Base-by-base conservation (phyloP, 2,329 filamentous ascomycete species). In the Fusarium buharicum region DNA sequence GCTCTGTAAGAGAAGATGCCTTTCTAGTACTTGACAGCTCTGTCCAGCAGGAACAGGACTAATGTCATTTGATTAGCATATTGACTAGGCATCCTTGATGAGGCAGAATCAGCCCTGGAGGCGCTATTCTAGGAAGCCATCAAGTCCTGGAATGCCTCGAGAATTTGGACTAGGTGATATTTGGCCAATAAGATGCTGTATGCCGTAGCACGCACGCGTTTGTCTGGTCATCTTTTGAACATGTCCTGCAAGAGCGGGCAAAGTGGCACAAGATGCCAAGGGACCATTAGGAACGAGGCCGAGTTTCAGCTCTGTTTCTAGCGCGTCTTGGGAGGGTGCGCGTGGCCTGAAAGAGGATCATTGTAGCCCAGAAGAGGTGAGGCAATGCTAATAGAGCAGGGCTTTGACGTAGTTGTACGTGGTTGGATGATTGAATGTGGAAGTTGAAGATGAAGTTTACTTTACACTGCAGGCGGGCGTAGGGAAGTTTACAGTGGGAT, bases 151-250 rank as follows among this genome's bases (percentile, higher is more conserved):
- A 65, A 59, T 62, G 64, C 60, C 64, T 65, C 44, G 41, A 22
- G 30, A 37, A 37, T 36, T 18, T 24, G 38, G 10, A 31, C 38
- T 16, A 31, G 31, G 37, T 24, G 31, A 37, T 13, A 22, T 38
- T 24, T 16, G 18, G 10, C 69, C 69, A 71, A 71, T 70, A 41
- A 49, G 36, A 51, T 30, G 31, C 6, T 13, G 22, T 20, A 47
- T 56, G 11, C 44, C 12, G 50, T 67, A 55, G 64, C 68, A 70
- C 68, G 68, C 66, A 54, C 59, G 43, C 58, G 63, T 60, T 49
- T 57, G 53, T 47, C 58, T 64, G 52, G 46, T 46, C 50, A 56
- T 62, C 39, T 34, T 48, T 57, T 67, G 51, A 57, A 40, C 43
- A 55, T 45, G 59, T 59, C 17, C 46, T 43, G 44, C 57, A 60